Conservation (phyloP, 2,329 filamentous ascomycete genomes). For the Clonostachys rosea region DNA sequence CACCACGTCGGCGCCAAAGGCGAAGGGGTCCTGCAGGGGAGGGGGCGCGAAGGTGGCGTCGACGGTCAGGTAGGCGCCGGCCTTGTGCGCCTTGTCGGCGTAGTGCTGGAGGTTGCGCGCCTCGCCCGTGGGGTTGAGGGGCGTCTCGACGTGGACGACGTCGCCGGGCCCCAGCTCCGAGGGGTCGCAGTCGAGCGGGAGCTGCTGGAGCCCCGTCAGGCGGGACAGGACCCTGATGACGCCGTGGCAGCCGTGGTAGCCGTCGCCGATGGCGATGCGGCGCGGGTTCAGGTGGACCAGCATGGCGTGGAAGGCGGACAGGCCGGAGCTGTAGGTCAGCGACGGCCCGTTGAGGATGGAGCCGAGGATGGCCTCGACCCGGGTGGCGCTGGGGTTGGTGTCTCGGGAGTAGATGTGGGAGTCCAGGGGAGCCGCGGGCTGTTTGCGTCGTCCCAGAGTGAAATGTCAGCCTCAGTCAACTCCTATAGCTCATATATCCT, state of each 20-base stretch:
- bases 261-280: constrained; percentile 74
- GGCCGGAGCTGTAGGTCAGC: constrained; percentile 78
- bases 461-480: background rate
- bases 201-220: constrained; percentile 68
- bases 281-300: constrained; percentile 81
- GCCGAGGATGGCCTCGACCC: constrained; percentile 78
- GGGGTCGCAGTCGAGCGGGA: constrained; percentile 65
- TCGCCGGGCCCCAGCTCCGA: constrained; percentile 71
- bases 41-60: constrained; percentile 94
- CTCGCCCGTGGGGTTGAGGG: constrained; percentile 84
- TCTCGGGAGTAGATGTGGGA: constrained; percentile 81
- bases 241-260: constrained; percentile 93
- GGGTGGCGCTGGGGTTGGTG: constrained; percentile 73
- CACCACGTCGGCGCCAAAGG: constrained; percentile 74
- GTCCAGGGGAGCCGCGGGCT: constrained; percentile 49
- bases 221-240: constrained; percentile 71
- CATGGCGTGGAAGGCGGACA: constrained; percentile 84
- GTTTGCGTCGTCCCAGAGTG: background rate
- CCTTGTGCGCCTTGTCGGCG: constrained; percentile 64
- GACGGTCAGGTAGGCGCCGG: constrained; percentile 74
- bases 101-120: constrained; percentile 70
- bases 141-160: constrained; percentile 87
- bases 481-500: too few relatives aligned
- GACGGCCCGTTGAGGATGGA: constrained; percentile 65
- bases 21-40: constrained; percentile 81